Conservation (phyloP, 176 grass and related monocot species). For the Hyparrhenia diplandra region DNA sequence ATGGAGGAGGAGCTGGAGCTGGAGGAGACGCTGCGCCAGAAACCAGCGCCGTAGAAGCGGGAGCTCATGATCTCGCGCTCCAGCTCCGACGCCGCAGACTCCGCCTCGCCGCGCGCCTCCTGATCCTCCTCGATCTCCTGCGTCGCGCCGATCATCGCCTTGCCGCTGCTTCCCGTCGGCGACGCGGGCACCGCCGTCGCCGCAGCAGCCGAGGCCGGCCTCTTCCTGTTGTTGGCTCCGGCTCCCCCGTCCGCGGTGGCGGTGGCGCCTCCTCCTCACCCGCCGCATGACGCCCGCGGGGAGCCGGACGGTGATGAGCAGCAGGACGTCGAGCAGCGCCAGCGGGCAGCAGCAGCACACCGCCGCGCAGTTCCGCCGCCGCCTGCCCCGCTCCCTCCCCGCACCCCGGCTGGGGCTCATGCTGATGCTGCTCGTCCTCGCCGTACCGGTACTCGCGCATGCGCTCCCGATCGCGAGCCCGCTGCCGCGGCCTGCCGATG, state of each 20-base stretch:
- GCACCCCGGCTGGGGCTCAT: slow-evolving; percentile 30
- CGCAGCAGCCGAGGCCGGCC: not conserved
- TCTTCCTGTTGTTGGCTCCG: not conserved
- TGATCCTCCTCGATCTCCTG: not conserved
- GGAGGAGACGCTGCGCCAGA: slow-evolving; percentile 62
- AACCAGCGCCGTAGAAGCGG: slow-evolving; percentile 46
- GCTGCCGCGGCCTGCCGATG: not conserved
- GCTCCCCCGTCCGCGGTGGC: not conserved
- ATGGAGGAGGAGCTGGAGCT: slow-evolving; percentile 26
- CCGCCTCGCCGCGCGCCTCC: not conserved
- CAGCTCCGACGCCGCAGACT: slow-evolving; percentile 13
- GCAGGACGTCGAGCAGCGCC: slow-evolving; percentile 52
- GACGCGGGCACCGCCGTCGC: not conserved
- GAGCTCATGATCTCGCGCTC: slow-evolving; percentile 55
- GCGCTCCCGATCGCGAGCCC: not conserved
- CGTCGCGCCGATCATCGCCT: slow-evolving; percentile 27
- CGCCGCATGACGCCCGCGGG: slow-evolving; percentile 32
- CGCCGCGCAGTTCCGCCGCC: slow-evolving; percentile 67
- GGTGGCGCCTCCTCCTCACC: not conserved
- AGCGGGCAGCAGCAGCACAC: slow-evolving; percentile 81
- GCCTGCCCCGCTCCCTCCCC: slow-evolving; percentile 60
- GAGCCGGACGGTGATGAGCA: slow-evolving; percentile 32
- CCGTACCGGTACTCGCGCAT: slow-evolving; percentile 17
- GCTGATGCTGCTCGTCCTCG: not conserved
- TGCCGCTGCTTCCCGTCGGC: slow-evolving; percentile 30